Evolutionary conservation across 129 eudicot species (phyloP).

Genomic region (Saussurea involucrata): DNA sequence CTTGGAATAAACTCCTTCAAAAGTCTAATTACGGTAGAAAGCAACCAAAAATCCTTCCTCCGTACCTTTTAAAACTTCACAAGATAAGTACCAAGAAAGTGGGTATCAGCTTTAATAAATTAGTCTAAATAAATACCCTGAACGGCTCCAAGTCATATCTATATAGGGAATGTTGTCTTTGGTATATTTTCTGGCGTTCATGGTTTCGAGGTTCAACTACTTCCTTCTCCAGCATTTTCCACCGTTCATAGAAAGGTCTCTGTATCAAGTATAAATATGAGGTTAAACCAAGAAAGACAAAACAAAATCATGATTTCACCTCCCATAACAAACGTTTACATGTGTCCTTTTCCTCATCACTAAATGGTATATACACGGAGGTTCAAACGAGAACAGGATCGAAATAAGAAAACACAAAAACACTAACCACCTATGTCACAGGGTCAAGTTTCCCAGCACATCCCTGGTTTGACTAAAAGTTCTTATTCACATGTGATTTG

Average conservation of each 20-base stretch:
- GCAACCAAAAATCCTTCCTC: constrained; percentile 99
- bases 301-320: background rate
- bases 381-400: background rate
- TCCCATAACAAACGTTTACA: background rate
- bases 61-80: constrained; percentile 58
- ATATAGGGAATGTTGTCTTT: constrained; percentile 59
- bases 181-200: constrained; percentile 62
- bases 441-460: background rate
- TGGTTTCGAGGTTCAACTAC: constrained; percentile 84
- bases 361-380: background rate
- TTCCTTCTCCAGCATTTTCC: constrained; percentile 98
- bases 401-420: no score
- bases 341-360: background rate
- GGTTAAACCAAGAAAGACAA: background rate
- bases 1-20: constrained; percentile 90
- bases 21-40: constrained; percentile 81
- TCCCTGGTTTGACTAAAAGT: background rate
- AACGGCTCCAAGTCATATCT: constrained; percentile 96
- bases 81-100: constrained; percentile 15
- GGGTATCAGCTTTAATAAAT: constrained; percentile 1
- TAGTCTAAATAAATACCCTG: constrained; percentile 55
- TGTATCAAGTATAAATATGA: constrained; percentile 27
- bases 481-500: background rate
- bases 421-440: background rate
- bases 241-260: constrained; percentile 93